phyloP scores from a whole-genome alignment of 495 filamentous ascomycete genomes.

The Aspergillus haitiensis region DNA sequence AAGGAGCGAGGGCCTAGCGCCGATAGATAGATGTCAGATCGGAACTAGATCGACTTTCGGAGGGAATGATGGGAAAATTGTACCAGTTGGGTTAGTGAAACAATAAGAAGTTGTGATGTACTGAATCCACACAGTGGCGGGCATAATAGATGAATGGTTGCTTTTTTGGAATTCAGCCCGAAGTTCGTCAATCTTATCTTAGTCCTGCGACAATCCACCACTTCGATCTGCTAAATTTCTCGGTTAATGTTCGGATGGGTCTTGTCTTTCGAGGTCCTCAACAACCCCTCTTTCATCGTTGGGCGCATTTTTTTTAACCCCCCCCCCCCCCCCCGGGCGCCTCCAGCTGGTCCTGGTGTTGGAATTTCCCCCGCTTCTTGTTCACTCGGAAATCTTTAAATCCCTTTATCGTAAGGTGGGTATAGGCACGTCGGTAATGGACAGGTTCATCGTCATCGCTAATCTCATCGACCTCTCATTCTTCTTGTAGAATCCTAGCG shows the following conservation, averaged over 20 bases:
- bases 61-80: not conserved
- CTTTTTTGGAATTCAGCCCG: constrained; percentile 8
- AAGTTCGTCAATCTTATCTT: constrained; percentile 3
- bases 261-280: not conserved
- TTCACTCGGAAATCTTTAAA: not conserved
- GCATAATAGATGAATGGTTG: constrained; percentile 5
- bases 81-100: not conserved
- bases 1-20: not conserved
- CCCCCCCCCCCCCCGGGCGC: no score
- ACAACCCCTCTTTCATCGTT: not conserved
- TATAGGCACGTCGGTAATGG: not conserved
- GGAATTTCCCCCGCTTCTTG: not conserved
- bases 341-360: not conserved
- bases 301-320: not conserved
- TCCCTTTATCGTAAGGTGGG: not conserved
- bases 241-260: not conserved
- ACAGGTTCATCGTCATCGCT: not conserved
- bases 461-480: not conserved
- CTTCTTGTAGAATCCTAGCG: not conserved
- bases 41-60: not conserved
- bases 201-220: not conserved
- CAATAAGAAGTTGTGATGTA: not conserved
- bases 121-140: not conserved
- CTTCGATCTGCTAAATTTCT: not conserved
- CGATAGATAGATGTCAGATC: constrained; percentile 2